A percentile compares a stretch with the other conserved stretches of the same genome.
Evolutionary conservation across 2,329 filamentous ascomycete genomes (phyloP).

Genomic region (Claviceps capensis): DNA sequence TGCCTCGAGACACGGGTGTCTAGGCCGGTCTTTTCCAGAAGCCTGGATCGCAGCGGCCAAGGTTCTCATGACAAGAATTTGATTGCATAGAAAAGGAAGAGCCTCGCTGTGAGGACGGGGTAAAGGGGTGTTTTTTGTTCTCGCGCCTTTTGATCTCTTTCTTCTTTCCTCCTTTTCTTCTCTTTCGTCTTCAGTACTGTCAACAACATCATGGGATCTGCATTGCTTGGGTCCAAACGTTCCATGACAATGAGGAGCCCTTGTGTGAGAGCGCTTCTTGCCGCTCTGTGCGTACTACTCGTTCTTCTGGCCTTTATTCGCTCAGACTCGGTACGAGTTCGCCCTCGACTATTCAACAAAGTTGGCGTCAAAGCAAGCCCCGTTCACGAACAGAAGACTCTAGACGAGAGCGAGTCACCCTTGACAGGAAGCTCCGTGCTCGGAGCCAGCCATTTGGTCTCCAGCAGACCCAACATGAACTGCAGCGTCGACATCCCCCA

Average conservation of each 20-base stretch:
- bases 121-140: neutral
- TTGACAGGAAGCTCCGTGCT: constrained; percentile 7
- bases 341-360: constrained; percentile 25
- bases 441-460: constrained; percentile 7
- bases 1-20: neutral
- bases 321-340: constrained; percentile 27
- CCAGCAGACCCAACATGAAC: constrained; percentile 25
- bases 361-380: constrained; percentile 15
- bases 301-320: constrained; percentile 28
- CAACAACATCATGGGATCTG: constrained; percentile 20
- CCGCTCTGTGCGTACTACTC: constrained; percentile 29
- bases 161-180: neutral
- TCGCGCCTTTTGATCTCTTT: neutral
- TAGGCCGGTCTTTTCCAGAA: neutral
- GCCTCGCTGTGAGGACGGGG: neutral
- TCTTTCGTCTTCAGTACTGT: no score
- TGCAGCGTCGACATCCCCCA: constrained; percentile 35
- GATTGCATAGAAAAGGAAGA: neutral
- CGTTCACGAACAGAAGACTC: constrained; percentile 17
- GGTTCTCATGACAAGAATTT: neutral
- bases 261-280: constrained; percentile 29
- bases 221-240: constrained; percentile 22
- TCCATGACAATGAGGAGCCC: constrained; percentile 36
- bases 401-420: constrained; percentile 12
- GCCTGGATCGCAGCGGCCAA: neutral